Base-by-base conservation (phyloP, 2,329 filamentous ascomycete genomes). In the Fonsecaea monophora region DNA sequence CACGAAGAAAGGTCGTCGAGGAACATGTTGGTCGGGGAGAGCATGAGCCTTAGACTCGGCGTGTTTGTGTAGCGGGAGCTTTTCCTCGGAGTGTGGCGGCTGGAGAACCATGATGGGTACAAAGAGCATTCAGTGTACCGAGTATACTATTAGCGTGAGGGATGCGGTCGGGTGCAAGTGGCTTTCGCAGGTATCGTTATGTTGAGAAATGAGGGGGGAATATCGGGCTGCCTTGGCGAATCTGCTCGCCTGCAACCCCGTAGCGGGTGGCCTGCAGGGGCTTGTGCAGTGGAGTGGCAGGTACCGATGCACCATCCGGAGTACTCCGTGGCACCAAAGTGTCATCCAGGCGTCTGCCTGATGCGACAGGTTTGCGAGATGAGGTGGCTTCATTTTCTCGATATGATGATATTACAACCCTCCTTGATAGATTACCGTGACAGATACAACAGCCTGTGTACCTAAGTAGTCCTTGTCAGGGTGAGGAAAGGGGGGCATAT, bases 1-100 rank as follows among this genome's bases (percentile, higher is more conserved):
- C 40, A 68, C 8, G 12, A 68, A 21, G 25, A 45, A 57, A 15
- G 53, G 30, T 62, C 50, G 53, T 40, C 35, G 54, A 30, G 55
- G 40, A 18, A 7, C 18, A 8, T 53, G 57, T 18, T 48, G 42
- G 8, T 25, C 34, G 42, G n/a, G 42, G 7, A 21, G 15, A 18
- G 13, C 25, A 32, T 8, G 30, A 32, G 25, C 34, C 42, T 25
- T 15, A 18, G 25, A 25, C 35, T 50, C 34, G 50, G 37, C n/a
- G 9, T n/a, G 9, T 12, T 62, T 34, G 53, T 55, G 37, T 18
- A 25, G 13, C 7, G 35, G 25, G 50, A 21, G 50, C 35, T 62
- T 62, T 54, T 42, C 59, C 25, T 54, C 48, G 18, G 34, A 30
- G 9, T 25, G 37, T 13, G 59, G 30, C 32, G 21, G n/a, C 7